Conservation (phyloP, 2,329 filamentous ascomycete genomes). For the Escovopsis sp. region DNA sequence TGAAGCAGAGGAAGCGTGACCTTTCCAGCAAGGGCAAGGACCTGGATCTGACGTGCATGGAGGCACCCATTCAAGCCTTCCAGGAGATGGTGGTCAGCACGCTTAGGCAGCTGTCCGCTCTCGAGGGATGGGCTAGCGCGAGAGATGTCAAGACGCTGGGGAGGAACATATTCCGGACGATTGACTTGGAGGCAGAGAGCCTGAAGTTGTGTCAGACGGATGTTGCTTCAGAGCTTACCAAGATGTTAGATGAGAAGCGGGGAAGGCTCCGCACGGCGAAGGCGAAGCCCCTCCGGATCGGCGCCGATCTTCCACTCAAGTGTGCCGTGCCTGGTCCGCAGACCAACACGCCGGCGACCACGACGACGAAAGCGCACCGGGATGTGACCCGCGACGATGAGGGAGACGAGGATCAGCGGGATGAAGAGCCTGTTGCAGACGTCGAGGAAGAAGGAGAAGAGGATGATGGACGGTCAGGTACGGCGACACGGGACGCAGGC, state of each 20-base stretch:
- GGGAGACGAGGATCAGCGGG: slow-evolving; percentile 1
- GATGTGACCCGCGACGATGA: background rate
- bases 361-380: no score
- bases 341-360: no score
- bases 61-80: slow-evolving; percentile 7
- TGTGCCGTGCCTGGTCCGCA: no score
- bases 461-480: background rate
- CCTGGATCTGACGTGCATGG: slow-evolving; percentile 13
- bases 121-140: slow-evolving; percentile 45
- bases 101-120: slow-evolving; percentile 25
- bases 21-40: slow-evolving; percentile 8
- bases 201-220: slow-evolving; percentile 9
- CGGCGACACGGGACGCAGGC: slow-evolving; percentile 31
- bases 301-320: background rate
- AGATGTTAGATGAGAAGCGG: slow-evolving; percentile 9
- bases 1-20: slow-evolving; percentile 18
- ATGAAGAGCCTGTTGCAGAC: slow-evolving; percentile 4
- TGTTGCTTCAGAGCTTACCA: slow-evolving; percentile 7
- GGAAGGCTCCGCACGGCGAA: slow-evolving; percentile 1
- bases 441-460: no score
- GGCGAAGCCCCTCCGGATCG: slow-evolving; percentile 1
- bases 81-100: slow-evolving; percentile 4
- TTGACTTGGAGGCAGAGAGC: slow-evolving; percentile 6
- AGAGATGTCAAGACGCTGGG: slow-evolving; percentile 43
- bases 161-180: slow-evolving; percentile 30